Evolutionary conservation across 805 yeast genomes (phyloP), one percentile per base, ranked within the genome.

Genomic region (Ogataea populi-albae): DNA sequence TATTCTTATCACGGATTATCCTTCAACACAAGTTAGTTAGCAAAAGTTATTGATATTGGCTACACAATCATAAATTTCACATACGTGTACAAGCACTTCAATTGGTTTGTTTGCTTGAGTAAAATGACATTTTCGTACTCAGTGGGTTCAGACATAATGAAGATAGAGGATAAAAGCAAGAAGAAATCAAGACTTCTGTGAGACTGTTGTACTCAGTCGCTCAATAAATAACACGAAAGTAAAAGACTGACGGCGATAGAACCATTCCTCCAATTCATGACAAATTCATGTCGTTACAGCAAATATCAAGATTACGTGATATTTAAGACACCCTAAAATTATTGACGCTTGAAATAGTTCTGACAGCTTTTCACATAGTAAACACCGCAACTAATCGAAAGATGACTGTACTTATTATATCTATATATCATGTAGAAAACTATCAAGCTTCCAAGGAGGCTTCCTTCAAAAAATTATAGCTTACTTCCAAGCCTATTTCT

Each of bases 21-120:
- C 74, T 69, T 37, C 22, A 31, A 11, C 17, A n/a, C n/a, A n/a
- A n/a, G n/a, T n/a, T n/a, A n/a, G n/a, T n/a, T n/a, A n/a, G n/a
- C n/a, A n/a, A n/a, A n/a, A n/a, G n/a, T n/a, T n/a, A n/a, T n/a
- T n/a, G n/a, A n/a, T n/a, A n/a, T n/a, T n/a, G n/a, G 5, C 17
- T 12, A 20, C 10, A 30, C n/a, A 5, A 12, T 6, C 9, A 12
- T 10, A 10, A 14, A 8, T 7, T 9, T 12, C 14, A 55, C 71
- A 35, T 55, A 67, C 57, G 96, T 82, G 69, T 84, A 91, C 37
- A 93, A 69, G 18, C 96, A 94, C 32, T 74, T 66, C 47, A 93
- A 69, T 64, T 93, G 99, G 67, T 88, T 87, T 24, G 96, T 87
- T 61, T 86, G 96, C 35, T 85, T 85, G 29, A 91, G 73, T 14